Percentiles rank a stretch among this genome's conserved stretches.
These are phyloP conservation scores for Xerocomus brunneocitrinus DNA, from an alignment of 768 basidiomycete genomes.

Conservation along the genomic window DNA sequence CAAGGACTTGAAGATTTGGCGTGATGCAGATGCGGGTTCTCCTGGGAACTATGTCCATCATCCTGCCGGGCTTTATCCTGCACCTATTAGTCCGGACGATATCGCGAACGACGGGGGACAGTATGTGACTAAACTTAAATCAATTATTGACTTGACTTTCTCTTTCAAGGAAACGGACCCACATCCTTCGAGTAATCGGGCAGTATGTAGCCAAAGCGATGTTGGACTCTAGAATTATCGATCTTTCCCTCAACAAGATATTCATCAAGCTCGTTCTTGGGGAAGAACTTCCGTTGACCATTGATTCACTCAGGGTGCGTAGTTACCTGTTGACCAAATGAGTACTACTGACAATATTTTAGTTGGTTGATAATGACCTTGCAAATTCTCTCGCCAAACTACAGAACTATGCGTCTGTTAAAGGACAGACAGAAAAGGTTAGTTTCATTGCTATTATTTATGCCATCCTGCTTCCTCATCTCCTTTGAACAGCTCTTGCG, in stretches of 20 bases:
- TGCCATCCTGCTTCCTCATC: neutral
- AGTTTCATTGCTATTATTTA: neutral
- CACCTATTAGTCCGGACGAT: constrained; percentile 70
- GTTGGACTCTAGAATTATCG: constrained; percentile 96
- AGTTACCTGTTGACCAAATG: neutral
- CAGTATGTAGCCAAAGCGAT: constrained; percentile 97
- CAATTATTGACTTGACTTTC: neutral
- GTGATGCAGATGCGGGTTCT: constrained; percentile 67
- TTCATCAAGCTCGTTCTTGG: constrained; percentile 90
- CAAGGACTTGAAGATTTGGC: constrained; percentile 85
- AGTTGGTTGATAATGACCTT: constrained; percentile 82
- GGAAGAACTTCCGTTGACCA: constrained; percentile 76
- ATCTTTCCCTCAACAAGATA: constrained; percentile 90
- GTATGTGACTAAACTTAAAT: constrained; percentile 39
- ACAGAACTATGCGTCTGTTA: constrained; percentile 56
- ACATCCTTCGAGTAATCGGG: constrained; percentile 85
- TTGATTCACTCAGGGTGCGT: constrained; percentile 76
- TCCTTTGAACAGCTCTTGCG: constrained; percentile 40
- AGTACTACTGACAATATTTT: constrained; percentile 6
- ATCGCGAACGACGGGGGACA: constrained; percentile 68
- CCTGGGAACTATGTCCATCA: constrained; percentile 75
- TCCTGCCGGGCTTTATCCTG: constrained; percentile 82
- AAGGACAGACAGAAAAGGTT: constrained; percentile 54
- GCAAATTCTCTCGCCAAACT: constrained; percentile 83
- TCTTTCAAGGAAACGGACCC: constrained; percentile 65